These are phyloP conservation scores for Dictyostelium intermedium DNA, from an alignment of 78 protist genomes.

Conservation along the genomic window DNA sequence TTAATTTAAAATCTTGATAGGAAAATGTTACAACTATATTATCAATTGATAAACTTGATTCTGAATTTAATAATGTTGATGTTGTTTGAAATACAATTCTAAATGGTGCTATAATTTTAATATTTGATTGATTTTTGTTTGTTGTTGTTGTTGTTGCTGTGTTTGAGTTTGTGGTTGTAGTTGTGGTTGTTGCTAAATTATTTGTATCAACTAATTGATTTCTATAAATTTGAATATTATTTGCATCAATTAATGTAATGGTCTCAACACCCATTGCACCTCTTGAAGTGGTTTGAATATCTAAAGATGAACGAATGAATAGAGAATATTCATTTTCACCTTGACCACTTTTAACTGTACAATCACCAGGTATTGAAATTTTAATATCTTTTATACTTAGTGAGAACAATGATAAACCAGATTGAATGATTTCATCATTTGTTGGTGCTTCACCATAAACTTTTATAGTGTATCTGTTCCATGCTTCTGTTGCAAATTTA, in stretches of 20 bases:
- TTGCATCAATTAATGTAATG: slow-evolving; percentile 35
- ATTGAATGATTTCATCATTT: slow-evolving; percentile 47
- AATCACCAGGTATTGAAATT: slow-evolving; percentile 26
- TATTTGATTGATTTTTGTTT: neutral
- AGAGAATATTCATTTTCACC: slow-evolving; percentile 49
- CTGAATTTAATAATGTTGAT: slow-evolving; percentile 10
- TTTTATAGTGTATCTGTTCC: slow-evolving; percentile 42
- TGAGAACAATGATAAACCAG: slow-evolving; percentile 45
- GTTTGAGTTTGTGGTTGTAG: neutral
- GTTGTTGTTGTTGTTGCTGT: too few species aligned
- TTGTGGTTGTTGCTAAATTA: neutral
- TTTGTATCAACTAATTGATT: neutral
- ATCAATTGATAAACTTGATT: slow-evolving; percentile 37
- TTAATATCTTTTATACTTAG: slow-evolving; percentile 21
- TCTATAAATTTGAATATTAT: slow-evolving; percentile 54
- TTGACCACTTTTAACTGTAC: neutral
- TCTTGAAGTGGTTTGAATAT: slow-evolving; percentile 32
- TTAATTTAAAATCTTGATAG: slow-evolving; percentile 44
- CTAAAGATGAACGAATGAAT: slow-evolving; percentile 25
- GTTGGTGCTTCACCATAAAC: slow-evolving; percentile 61
- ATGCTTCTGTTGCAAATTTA: slow-evolving; percentile 20
- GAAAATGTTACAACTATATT: slow-evolving; percentile 37
- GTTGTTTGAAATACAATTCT: slow-evolving; percentile 53
- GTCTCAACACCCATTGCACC: slow-evolving; percentile 76
- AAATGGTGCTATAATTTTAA: slow-evolving; percentile 63